These are phyloP conservation scores for Cucurbita maxima DNA, from an alignment of 306 rosid species.

Conservation along the genomic window DNA sequence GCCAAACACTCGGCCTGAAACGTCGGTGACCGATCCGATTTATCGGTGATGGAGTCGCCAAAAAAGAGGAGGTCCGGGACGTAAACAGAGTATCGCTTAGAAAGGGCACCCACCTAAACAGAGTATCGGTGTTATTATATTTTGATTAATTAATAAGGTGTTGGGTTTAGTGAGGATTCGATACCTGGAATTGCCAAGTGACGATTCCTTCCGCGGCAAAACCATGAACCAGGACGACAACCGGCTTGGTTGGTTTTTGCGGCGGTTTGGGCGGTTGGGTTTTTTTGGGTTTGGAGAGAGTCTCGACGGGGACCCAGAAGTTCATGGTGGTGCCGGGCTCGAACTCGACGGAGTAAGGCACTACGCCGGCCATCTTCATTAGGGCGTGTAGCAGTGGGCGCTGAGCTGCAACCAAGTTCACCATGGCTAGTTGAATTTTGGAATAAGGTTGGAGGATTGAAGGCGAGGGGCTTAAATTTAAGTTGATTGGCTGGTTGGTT, in stretches of 20 bases:
- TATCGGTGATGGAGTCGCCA: slow-evolving; percentile 52
- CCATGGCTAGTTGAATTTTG: slow-evolving; percentile 28
- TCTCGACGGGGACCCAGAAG: slow-evolving; percentile 66
- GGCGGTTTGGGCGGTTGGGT: slow-evolving; percentile 9
- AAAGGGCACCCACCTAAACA: slow-evolving; percentile 13
- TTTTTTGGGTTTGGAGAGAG: slow-evolving; percentile 35
- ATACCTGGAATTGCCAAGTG: slow-evolving; percentile 63
- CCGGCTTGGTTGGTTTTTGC: slow-evolving; percentile 41
- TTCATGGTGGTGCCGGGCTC: slow-evolving; percentile 65
- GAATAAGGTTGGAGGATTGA: not conserved
- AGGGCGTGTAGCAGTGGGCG: slow-evolving; percentile 44
- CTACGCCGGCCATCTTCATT: slow-evolving; percentile 82
- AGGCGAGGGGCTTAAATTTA: not conserved
- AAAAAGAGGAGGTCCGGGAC: slow-evolving; percentile 76
- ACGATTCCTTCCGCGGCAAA: slow-evolving; percentile 76
- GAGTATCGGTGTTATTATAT: too few species aligned
- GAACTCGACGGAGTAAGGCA: slow-evolving; percentile 52
- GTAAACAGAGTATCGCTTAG: slow-evolving; percentile 44
- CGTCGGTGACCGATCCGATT: slow-evolving; percentile 29
- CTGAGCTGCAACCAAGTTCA: slow-evolving; percentile 64
- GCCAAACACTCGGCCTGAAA: slow-evolving; percentile 80
- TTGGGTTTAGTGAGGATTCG: too few species aligned
- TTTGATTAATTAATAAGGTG: too few species aligned
- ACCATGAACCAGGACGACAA: slow-evolving; percentile 62
- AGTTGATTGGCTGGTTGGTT: not conserved